Evolutionary conservation across 305 asterid genomes (phyloP).

Genomic region (Fraxinus albicans): DNA sequence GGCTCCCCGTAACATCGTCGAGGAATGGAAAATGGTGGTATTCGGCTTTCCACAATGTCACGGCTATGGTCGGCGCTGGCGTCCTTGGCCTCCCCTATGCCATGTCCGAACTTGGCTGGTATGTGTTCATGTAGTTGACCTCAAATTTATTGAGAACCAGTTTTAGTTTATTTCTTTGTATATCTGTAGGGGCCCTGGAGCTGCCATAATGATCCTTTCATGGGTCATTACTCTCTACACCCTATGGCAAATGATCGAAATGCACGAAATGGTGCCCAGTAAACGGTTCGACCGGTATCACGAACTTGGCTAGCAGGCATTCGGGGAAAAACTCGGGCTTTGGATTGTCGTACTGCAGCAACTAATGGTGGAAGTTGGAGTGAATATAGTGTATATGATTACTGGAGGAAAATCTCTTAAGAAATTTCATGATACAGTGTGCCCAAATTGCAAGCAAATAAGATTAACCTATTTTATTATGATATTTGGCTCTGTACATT

Average conservation of each 20-base stretch:
- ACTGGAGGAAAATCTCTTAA: constrained; percentile 47
- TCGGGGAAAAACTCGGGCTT: constrained; percentile 37
- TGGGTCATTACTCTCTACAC: constrained; percentile 51
- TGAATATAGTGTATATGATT: constrained; percentile 44
- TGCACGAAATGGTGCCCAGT: constrained; percentile 50
- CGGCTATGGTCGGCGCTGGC: constrained; percentile 55
- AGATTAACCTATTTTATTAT: constrained; percentile 33
- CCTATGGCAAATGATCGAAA: constrained; percentile 54
- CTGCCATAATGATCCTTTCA: constrained; percentile 30
- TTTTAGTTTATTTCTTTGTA: background rate
- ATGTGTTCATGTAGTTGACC: background rate
- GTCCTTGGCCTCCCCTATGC: constrained; percentile 56
- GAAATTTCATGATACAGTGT: constrained; percentile 28
- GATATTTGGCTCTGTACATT: constrained; percentile 38
- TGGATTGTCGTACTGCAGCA: constrained; percentile 48
- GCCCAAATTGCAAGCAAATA: constrained; percentile 22
- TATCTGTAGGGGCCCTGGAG: constrained; percentile 49
- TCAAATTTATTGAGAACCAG: background rate
- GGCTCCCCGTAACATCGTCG: constrained; percentile 43
- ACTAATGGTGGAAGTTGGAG: constrained; percentile 37
- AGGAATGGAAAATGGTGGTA: constrained; percentile 41
- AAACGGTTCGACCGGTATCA: constrained; percentile 45
- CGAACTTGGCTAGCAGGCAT: constrained; percentile 44
- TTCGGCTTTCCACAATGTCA: constrained; percentile 47
- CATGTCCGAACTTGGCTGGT: constrained; percentile 58